Base-by-base conservation (phyloP, 1,139 yeast species). In the Suzukiozyma palmioleophila region DNA sequence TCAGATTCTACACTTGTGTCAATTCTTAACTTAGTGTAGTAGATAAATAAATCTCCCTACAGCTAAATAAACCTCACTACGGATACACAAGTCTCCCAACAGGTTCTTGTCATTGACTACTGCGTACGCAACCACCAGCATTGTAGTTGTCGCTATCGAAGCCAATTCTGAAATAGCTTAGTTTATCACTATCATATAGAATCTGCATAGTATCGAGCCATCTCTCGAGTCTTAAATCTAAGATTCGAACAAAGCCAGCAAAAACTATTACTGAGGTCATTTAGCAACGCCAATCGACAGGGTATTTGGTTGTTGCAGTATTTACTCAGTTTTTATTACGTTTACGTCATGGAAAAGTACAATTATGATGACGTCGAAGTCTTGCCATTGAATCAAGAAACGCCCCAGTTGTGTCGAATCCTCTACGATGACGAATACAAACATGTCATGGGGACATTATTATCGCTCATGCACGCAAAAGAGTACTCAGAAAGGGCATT, bases 401-500 rank as follows among this genome's bases (percentile, higher is more conserved):
- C 69, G 57, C 73, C 74, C 1, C 69, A 75, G 46, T 61, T 92
- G 29, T 87, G 96, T 43, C 81, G 78, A 42, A 92, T 92, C 39
- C 64, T 87, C 50, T 94, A 92, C 63, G 70, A 80, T 11, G 84
- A 79, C 2, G 89, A 84, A 42, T 92, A 86, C 63, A 71, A 67
- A 45, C 49, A 58, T 13, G 69, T 77, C 1, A 77, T 87, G 73
- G 85, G 86, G 2, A 57, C 73, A 5, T 60, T 86, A 22, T 65
- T 88, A 16, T 82, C 85, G 0, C 57, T 88, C 27, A 72, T 87
- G 75, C 62, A 67, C 12, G 49, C 56, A 12, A 65, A 76, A 25
- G 97, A 89, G 54, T 69, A 73, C 51, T 75, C 89, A 1, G 81
- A 76, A 35, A 66, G 97, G 42, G 90, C 96, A 0, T 60, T 88